These are phyloP conservation scores for Microglena sp. DNA, from an alignment of 139 green algal species.

Conservation along the genomic window DNA sequence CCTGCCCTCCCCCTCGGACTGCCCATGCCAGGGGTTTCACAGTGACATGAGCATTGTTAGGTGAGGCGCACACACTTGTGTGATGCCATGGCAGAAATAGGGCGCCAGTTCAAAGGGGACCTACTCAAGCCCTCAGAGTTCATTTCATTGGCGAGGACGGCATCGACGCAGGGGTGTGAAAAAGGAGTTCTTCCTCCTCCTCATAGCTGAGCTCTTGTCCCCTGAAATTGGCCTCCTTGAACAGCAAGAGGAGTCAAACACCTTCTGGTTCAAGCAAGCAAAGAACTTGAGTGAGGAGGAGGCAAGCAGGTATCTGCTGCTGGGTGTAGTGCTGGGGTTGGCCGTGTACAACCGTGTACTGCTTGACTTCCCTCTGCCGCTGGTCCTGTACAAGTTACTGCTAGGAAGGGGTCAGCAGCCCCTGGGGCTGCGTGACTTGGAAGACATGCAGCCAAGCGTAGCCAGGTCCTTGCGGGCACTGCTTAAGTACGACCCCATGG, in stretches of 20 bases:
- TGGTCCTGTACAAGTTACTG: constrained; percentile 87
- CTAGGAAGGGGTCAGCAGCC: constrained; percentile 60
- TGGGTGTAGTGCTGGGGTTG: constrained; percentile 80
- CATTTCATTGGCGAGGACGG: constrained; percentile 95
- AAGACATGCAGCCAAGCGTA: constrained; percentile 73
- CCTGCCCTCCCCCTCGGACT: constrained; percentile 33
- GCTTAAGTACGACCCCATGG: no score
- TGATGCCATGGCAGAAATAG: constrained; percentile 81
- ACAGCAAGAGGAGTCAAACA: constrained; percentile 57
- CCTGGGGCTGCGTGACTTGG: constrained; percentile 68
- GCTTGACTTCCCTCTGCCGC: constrained; percentile 79
- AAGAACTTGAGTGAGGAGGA: constrained; percentile 29
- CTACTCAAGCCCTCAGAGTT: constrained; percentile 90
- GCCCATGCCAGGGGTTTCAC: constrained; percentile 46
- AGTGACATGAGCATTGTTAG: constrained; percentile 86
- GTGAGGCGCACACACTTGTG: constrained; percentile 77
- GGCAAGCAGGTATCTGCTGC: constrained; percentile 36
- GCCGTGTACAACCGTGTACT: constrained; percentile 92
- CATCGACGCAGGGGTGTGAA: constrained; percentile 72
- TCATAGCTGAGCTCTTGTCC: constrained; percentile 75
- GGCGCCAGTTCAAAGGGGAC: constrained; percentile 51
- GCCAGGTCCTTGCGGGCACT: no score
- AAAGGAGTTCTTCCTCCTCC: constrained; percentile 89
- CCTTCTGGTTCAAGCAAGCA: constrained; percentile 61
- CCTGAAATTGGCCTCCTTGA: constrained; percentile 82